phyloP scores from a whole-genome alignment of 1,284 basidiomycete genomes.

The Pyrrhoderma lamaoense region DNA sequence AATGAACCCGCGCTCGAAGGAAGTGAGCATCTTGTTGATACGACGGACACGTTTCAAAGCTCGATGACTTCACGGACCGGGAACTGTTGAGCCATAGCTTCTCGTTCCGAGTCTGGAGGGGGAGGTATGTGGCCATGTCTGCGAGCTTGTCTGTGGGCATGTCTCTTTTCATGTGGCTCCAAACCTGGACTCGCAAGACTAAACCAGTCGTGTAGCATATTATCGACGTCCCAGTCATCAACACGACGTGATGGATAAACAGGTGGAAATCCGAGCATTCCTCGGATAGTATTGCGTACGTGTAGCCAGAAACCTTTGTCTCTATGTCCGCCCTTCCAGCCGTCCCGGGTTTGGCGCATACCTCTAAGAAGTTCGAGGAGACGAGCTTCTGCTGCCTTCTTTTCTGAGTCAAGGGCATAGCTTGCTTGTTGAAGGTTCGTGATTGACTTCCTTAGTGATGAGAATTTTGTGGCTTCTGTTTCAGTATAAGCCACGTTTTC shows the following conservation, averaged over 20 bases:
- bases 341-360: conserved; percentile 27
- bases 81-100: conserved; percentile 17
- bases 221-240: not conserved
- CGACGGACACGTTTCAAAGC: conserved; percentile 55
- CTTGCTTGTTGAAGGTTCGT: conserved; percentile 44
- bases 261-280: conserved; percentile 6
- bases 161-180: not conserved
- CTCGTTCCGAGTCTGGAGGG: conserved; percentile 10
- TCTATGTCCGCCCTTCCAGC: conserved; percentile 2
- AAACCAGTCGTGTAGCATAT: not conserved
- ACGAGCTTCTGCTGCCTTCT: conserved; percentile 30
- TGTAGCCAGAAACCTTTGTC: not conserved
- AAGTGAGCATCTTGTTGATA: conserved; percentile 65
- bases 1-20: conserved; percentile 84
- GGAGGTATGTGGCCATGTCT: conserved; percentile 4
- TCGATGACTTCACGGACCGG: conserved; percentile 43
- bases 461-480: conserved; percentile 19
- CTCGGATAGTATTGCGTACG: not conserved
- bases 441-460: conserved; percentile 42
- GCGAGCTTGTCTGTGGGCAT: not conserved
- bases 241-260: not conserved
- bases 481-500: conserved; percentile 23
- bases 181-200: not conserved
- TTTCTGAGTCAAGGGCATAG: conserved; percentile 46
- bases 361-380: conserved; percentile 31